phyloP scores from a whole-genome alignment of 2,329 filamentous ascomycete genomes.

The Aurifilum marmelostoma region DNA sequence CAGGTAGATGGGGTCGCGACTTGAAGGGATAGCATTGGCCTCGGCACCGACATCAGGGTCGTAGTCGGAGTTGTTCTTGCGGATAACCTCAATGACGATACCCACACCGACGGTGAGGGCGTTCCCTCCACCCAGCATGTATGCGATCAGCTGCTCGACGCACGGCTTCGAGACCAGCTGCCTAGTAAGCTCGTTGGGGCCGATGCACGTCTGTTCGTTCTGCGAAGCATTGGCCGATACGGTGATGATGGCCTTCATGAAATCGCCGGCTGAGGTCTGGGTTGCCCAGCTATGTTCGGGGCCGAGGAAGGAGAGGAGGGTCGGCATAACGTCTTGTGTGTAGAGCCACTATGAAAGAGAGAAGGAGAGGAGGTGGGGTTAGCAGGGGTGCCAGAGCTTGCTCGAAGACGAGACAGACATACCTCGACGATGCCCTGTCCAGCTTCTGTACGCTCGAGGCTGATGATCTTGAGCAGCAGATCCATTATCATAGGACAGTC shows the following conservation, averaged over 20 bases:
- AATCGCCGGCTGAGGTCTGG: slow-evolving; percentile 95
- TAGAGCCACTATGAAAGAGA: slow-evolving; percentile 75
- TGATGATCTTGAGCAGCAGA: slow-evolving; percentile 93
- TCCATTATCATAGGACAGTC: slow-evolving; percentile 99
- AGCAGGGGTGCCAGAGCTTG: slow-evolving; percentile 13
- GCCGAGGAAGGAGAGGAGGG: slow-evolving; percentile 82
- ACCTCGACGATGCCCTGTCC: slow-evolving; percentile 94
- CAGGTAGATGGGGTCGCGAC: slow-evolving; percentile 91
- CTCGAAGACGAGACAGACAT: slow-evolving; percentile 40
- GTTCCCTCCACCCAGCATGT: slow-evolving; percentile 94
- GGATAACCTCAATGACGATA: slow-evolving; percentile 96
- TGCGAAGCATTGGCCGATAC: slow-evolving; percentile 98
- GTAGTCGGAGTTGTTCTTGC: slow-evolving; percentile 99
- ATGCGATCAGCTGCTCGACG: slow-evolving; percentile 79
- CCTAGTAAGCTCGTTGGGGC: slow-evolving; percentile 92
- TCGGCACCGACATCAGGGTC: slow-evolving; percentile 88
- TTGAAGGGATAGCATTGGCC: slow-evolving; percentile 77
- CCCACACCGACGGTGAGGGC: slow-evolving; percentile 94
- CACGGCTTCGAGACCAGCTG: slow-evolving; percentile 89
- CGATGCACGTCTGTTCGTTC: slow-evolving; percentile 98
- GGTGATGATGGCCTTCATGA: slow-evolving; percentile 97
- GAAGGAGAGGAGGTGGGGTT: slow-evolving; percentile 2
- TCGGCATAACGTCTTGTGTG: slow-evolving; percentile 83
- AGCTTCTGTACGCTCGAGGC: slow-evolving; percentile 87
- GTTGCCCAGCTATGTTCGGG: slow-evolving; percentile 85